Base-by-base conservation (phyloP, 768 basidiomycete genomes). In the Amyloporia xantha region DNA sequence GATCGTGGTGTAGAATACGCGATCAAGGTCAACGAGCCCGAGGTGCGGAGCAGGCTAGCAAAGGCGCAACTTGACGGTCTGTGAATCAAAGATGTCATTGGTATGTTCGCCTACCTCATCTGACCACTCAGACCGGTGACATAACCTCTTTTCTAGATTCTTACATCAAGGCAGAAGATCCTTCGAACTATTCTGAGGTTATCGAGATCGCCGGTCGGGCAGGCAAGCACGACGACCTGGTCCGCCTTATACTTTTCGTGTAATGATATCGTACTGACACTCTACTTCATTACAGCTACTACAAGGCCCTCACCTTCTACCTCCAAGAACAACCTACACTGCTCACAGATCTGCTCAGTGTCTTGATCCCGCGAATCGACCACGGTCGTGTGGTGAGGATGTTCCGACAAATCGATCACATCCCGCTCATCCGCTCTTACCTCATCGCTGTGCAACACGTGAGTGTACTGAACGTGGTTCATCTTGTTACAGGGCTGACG, bases 31-130 rank as follows among this genome's bases (percentile, higher is more conserved):
- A 91, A 97, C 71, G 78, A 83, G 64, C 92, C 96, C 28, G 92
- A 91, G 56, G 95, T 98, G 13, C 98, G 96, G 96, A 92, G 89
- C 57, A 71, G 96, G 44, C 79, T 99, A 54, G 96, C 90, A n/a
- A 99, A 99, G 68, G 96, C 96, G 19, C 96, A 99, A 65, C 79
- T 99, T 43, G 96, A 99, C 63, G 96, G 96, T 56, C 79, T 98
- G 44, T 90, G 96, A 37, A 90, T 99, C 71, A 98, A 97, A 70
- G 95, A 99, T 60, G 82, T 94, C 11, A 97, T 99, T 57, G 92
- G 90, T 91, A 57, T 44, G 81, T 61, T 20, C 43, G 4, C 6
- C 13, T 4, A 5, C 12, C 28, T 36, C 9, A 17, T 15, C 15
- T 40, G 19, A 41, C 3, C n/a, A 24, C 2, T 11, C 45, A 46